phyloP scores from a whole-genome alignment of 2,329 filamentous ascomycete genomes.

The Ascochyta fabae region DNA sequence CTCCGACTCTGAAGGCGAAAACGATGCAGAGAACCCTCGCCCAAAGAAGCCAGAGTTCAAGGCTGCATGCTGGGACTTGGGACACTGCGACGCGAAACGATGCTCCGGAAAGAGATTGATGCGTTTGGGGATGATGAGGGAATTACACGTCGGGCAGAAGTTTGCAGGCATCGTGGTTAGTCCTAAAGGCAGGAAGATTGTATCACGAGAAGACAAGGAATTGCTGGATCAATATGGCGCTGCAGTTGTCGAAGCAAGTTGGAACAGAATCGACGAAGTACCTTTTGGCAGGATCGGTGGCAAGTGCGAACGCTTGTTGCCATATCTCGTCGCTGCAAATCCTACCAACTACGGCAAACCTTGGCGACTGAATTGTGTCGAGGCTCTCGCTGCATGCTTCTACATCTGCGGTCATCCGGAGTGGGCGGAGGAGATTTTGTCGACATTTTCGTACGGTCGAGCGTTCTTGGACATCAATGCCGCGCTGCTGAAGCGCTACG shows the following conservation, averaged over 20 bases:
- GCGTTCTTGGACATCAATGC: slow-evolving; percentile 92
- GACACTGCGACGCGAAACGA: slow-evolving; percentile 95
- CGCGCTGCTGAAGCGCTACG: slow-evolving; percentile 81
- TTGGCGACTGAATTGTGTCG: slow-evolving; percentile 93
- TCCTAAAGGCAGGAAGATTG: slow-evolving; percentile 85
- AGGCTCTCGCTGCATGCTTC: slow-evolving; percentile 91
- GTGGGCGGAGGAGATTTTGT: slow-evolving; percentile 85
- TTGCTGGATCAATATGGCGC: slow-evolving; percentile 88
- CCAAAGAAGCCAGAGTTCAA: slow-evolving; percentile 70
- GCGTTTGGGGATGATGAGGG: slow-evolving; percentile 89
- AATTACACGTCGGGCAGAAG: slow-evolving; percentile 89
- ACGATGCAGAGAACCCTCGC: slow-evolving; percentile 35
- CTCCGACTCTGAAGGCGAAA: slow-evolving; percentile 31
- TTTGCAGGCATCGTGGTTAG: slow-evolving; percentile 92
- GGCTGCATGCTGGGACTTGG: slow-evolving; percentile 96
- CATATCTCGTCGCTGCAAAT: slow-evolving; percentile 96
- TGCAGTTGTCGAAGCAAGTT: slow-evolving; percentile 95
- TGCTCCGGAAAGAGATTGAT: slow-evolving; percentile 97
- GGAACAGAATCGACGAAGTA: slow-evolving; percentile 90
- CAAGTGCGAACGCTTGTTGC: slow-evolving; percentile 81
- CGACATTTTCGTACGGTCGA: slow-evolving; percentile 85
- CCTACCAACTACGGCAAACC: slow-evolving; percentile 97
- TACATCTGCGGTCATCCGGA: slow-evolving; percentile 90
- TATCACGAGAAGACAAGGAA: slow-evolving; percentile 82
- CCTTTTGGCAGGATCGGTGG: slow-evolving; percentile 92